Base-by-base conservation (phyloP, 1,284 basidiomycete species). In the Melampsora abietis-canadensis region DNA sequence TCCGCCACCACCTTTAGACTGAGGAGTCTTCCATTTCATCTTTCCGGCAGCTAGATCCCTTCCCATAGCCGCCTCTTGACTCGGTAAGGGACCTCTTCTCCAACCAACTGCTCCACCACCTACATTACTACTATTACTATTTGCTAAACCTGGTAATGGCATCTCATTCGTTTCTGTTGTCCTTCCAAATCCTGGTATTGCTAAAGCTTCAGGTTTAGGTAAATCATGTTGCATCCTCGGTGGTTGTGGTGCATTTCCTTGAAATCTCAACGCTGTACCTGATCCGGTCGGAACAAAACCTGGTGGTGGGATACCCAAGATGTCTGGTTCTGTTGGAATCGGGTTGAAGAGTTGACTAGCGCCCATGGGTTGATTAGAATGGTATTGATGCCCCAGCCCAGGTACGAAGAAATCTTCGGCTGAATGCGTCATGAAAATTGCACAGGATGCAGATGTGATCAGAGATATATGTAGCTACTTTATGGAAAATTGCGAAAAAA, bases 31-130 rank as follows among this genome's bases (percentile, higher is more conserved):
- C 62, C n/a, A 37, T 27, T n/a, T 51, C 51, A n/a, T 48, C 46
- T 14, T 61, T 27, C 69, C 61, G 19, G 19, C 69, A 14, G 62
- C 70, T 24, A 74, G 46, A 66, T 74, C 70, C 7, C 64, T 61
- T 17, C 70, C 70, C 70, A 74, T 74, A 1, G 70, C 70, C 31
- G 64, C 70, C 34, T 74, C 70, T 37, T 74, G 70, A 74, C 63
- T 66, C 17, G 51, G 51, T 34, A 74, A 31, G 19, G 70, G 70
- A 15, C 63, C 70, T 31, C 70, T 54, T 30, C 70, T 54, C 70
- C 70, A 74, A 17, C 68, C 61, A 17, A 61, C 59, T 48, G 24
- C 30, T 65, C 51, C 48, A 4, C 46, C 46, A 31, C 34, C 34
- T n/a, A 21, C 54, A n/a, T 34, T 57, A 47, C 19, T 51, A 19